Conservation (phyloP, 2,329 filamentous ascomycete genomes). For the Colletotrichum sp. region DNA sequence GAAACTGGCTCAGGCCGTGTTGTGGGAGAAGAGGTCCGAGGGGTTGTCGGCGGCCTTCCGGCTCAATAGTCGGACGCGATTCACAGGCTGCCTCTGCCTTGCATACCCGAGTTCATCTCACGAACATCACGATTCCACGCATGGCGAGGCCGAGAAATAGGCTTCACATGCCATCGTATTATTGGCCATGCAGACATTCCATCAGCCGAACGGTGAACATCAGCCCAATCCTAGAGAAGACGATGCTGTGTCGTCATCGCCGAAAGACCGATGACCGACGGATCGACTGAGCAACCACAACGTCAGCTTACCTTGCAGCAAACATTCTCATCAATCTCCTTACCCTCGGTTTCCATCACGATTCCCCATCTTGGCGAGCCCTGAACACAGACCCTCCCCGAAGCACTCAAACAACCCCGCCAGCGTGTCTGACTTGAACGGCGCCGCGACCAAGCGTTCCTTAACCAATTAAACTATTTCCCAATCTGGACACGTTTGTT, state of each 20-base stretch:
- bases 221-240: background rate
- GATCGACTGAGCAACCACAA: background rate
- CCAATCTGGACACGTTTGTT: background rate
- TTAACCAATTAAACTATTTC: constrained; percentile 4
- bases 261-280: background rate
- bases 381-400: background rate
- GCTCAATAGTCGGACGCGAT: background rate
- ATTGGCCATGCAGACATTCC: background rate
- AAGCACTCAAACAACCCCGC: background rate
- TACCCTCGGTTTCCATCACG: background rate
- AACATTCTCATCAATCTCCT: background rate
- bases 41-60: background rate
- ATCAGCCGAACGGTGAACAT: constrained; percentile 2
- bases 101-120: background rate
- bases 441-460: constrained; percentile 14
- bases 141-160: background rate
- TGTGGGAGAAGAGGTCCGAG: background rate
- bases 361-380: background rate
- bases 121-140: background rate
- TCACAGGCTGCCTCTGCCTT: background rate
- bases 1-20: constrained; percentile 13
- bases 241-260: constrained; percentile 1
- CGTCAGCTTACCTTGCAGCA: background rate
- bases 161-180: constrained; percentile 9
- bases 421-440: background rate